phyloP scores from a whole-genome alignment of 2,329 filamentous ascomycete species.

The Calonectria pseudoturangicola region DNA sequence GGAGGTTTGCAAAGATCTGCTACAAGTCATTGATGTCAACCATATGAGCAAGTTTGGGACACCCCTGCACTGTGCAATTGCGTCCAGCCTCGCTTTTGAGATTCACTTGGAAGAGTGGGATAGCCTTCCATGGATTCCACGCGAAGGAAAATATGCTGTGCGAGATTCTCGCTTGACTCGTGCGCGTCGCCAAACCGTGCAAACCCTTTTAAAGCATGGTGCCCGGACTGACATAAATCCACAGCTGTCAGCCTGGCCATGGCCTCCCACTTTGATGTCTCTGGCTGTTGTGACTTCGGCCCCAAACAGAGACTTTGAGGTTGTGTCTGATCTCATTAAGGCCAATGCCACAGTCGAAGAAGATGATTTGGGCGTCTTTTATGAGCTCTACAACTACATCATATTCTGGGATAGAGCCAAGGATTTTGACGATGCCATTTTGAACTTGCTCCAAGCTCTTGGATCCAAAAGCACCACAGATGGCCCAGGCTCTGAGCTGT shows the following conservation, averaged over 20 bases:
- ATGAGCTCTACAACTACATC: constrained; percentile 15
- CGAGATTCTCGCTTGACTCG: background rate
- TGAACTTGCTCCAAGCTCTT: constrained; percentile 9
- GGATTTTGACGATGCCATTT: background rate
- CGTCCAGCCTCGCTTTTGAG: constrained; percentile 1
- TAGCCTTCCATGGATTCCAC: constrained; percentile 13
- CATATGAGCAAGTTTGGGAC: background rate
- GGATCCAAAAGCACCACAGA: background rate
- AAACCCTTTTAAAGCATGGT: background rate
- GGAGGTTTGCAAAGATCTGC: background rate
- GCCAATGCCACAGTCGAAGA: background rate
- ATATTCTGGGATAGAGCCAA: constrained; percentile 2
- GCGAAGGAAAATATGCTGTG: constrained; percentile 12
- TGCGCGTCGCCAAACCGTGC: background rate
- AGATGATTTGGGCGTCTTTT: constrained; percentile 8
- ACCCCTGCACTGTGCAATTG: constrained; percentile 6
- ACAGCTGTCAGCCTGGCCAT: background rate
- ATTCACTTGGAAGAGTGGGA: constrained; percentile 11
- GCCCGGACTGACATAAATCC: background rate
- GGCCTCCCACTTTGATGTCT: background rate
- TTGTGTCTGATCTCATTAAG: constrained; percentile 5
- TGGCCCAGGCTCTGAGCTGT: background rate
- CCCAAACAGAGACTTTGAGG: constrained; percentile 14
- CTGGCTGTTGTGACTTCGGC: background rate
- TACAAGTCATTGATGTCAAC: background rate